Evolutionary conservation across 2,329 filamentous ascomycete species (phyloP).

Genomic region (Aspergillus alliaceus): DNA sequence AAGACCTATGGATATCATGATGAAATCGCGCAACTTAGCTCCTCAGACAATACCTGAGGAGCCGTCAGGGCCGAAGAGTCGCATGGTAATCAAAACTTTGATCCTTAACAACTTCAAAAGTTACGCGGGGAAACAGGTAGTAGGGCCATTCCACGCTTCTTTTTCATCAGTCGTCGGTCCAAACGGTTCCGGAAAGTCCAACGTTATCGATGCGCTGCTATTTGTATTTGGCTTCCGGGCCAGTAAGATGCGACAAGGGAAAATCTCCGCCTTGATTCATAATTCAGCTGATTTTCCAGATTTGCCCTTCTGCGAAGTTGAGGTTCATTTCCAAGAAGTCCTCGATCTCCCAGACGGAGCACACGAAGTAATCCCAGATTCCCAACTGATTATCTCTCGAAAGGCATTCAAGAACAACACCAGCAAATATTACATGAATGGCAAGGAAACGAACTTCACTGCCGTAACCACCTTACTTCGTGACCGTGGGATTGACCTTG

Average conservation of each 20-base stretch:
- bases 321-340: slow-evolving; percentile 94
- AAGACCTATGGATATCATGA: slow-evolving; percentile 88
- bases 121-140: slow-evolving; percentile 91
- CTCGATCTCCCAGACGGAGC: slow-evolving; percentile 79
- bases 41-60: slow-evolving; percentile 64
- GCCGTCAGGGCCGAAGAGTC: slow-evolving; percentile 73
- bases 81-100: slow-evolving; percentile 89
- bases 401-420: slow-evolving; percentile 97
- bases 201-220: slow-evolving; percentile 94
- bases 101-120: slow-evolving; percentile 98
- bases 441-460: slow-evolving; percentile 86
- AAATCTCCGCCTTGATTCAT: slow-evolving; percentile 95
- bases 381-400: slow-evolving; percentile 82
- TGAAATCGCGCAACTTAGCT: slow-evolving; percentile 76
- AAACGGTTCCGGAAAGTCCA: slow-evolving; percentile 97
- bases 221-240: slow-evolving; percentile 99
- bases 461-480: slow-evolving; percentile 83
- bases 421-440: slow-evolving; percentile 97
- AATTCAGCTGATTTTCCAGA: slow-evolving; percentile 88
- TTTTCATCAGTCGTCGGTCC: slow-evolving; percentile 98
- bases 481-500: slow-evolving; percentile 87
- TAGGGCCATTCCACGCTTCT: slow-evolving; percentile 93
- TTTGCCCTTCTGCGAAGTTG: slow-evolving; percentile 88
- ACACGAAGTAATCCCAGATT: slow-evolving; percentile 76
- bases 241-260: slow-evolving; percentile 98